These are phyloP conservation scores for Metrosideros polymorpha DNA, from an alignment of 441 rosid genomes.

Conservation along the genomic window DNA sequence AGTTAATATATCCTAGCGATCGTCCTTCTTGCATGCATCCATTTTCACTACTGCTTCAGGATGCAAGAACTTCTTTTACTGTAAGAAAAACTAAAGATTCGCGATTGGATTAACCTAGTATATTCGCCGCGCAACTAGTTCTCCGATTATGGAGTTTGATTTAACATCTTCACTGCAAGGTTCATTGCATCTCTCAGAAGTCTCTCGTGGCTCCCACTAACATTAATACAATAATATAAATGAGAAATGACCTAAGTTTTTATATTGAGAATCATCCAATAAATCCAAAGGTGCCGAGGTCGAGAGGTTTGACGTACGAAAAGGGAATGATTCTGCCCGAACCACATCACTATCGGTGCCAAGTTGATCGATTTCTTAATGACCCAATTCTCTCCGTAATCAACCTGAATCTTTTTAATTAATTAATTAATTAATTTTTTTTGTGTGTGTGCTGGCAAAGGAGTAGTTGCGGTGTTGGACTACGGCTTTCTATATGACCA, in stretches of 20 bases:
- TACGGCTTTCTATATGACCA: background rate
- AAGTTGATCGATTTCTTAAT: background rate
- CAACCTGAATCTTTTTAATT: background rate
- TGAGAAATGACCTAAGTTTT: background rate
- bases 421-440: background rate
- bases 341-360: background rate
- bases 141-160: background rate
- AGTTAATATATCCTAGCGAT: too few relatives aligned
- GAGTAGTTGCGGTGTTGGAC: background rate
- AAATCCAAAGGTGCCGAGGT: background rate
- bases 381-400: background rate
- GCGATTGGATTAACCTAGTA: background rate
- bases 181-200: background rate
- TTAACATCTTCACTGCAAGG: background rate
- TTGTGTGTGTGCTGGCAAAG: background rate
- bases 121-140: background rate
- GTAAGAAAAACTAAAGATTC: background rate
- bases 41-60: background rate
- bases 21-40: background rate
- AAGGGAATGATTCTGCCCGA: background rate
- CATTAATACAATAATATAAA: background rate
- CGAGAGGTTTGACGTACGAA: background rate
- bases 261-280: background rate
- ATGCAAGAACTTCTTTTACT: background rate
- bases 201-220: background rate